These are phyloP conservation scores for Monilinia vaccinii-corymbosi DNA, from an alignment of 2,329 filamentous ascomycete genomes.

Conservation along the genomic window DNA sequence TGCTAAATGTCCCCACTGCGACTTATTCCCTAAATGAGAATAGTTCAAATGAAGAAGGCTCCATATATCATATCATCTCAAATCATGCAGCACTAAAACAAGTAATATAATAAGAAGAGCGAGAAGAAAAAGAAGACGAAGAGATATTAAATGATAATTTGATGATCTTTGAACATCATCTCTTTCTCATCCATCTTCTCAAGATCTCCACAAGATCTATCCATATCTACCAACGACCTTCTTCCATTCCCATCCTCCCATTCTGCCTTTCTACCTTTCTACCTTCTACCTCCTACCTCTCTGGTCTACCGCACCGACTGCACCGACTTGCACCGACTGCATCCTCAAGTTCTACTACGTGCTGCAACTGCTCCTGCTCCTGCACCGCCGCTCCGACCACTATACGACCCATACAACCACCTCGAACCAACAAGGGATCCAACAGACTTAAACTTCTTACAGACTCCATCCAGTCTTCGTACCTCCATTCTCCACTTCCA, in stretches of 20 bases:
- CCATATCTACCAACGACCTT: constrained; percentile 6
- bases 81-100: neutral
- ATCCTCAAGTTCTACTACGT: constrained; percentile 2
- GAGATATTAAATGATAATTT: neutral
- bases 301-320: neutral
- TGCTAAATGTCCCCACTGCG: too few relatives aligned
- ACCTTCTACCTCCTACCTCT: neutral
- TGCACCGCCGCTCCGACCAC: constrained; percentile 8
- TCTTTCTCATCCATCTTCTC: neutral
- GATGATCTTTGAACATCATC: too few relatives aligned
- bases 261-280: too few relatives aligned
- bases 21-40: too few relatives aligned
- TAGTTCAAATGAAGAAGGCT: too few relatives aligned
- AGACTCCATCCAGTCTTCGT: constrained; percentile 1
- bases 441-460: constrained; percentile 7
- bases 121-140: neutral
- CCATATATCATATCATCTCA: neutral
- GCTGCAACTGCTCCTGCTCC: constrained; percentile 2
- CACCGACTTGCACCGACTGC: constrained; percentile 1
- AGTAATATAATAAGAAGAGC: neutral
- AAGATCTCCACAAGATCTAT: constrained; percentile 3
- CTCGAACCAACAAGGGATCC: constrained; percentile 4
- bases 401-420: constrained; percentile 3
- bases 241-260: neutral
- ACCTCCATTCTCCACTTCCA: constrained; percentile 8